A percentile compares a stretch with the other conserved stretches of the same genome.
Evolutionary conservation across 495 filamentous ascomycete species (phyloP).

Genomic region (Penicillium ucsense): DNA sequence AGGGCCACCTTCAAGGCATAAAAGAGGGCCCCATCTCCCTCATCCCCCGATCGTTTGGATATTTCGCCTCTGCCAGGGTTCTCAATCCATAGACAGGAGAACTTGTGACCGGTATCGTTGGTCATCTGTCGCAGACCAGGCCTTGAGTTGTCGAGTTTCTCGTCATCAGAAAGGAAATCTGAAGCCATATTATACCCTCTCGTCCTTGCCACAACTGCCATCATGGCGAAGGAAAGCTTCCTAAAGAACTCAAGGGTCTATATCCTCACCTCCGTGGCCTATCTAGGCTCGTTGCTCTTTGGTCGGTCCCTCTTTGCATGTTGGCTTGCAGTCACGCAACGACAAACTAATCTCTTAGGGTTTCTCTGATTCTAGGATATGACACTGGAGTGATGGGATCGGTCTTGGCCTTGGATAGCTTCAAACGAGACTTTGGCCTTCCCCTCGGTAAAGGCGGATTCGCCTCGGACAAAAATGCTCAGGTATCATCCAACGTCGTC

Average conservation of each 20-base stretch:
- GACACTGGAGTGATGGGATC: slow-evolving; percentile 53
- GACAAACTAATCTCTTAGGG: not conserved
- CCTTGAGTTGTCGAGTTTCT: not conserved
- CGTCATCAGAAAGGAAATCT: not conserved
- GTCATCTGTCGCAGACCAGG: too few relatives aligned
- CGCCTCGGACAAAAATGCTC: slow-evolving; percentile 25
- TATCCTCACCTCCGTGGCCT: slow-evolving; percentile 43
- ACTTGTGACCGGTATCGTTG: too few relatives aligned
- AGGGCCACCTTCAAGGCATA: too few relatives aligned
- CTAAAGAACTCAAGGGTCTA: slow-evolving; percentile 47
- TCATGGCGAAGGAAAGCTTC: slow-evolving; percentile 15
- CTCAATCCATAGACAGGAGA: too few relatives aligned
- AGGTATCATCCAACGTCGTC: slow-evolving; percentile 47
- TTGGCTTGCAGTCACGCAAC: not conserved
- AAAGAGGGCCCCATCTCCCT: too few relatives aligned
- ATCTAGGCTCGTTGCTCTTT: slow-evolving; percentile 44
- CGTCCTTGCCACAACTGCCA: not conserved
- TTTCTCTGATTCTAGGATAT: slow-evolving; percentile 21
- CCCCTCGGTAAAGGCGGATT: slow-evolving; percentile 22
- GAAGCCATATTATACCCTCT: not conserved
- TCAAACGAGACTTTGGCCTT: slow-evolving; percentile 47
- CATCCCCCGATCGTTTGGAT: too few relatives aligned
- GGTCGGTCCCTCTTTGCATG: slow-evolving; percentile 16
- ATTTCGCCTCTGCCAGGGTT: too few relatives aligned
- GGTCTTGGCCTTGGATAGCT: slow-evolving; percentile 43